Evolutionary conservation across 371 early-diverging fungal species (phyloP), one percentile per base, ranked within the genome.

Genomic region (Apophysomyces sp.): DNA sequence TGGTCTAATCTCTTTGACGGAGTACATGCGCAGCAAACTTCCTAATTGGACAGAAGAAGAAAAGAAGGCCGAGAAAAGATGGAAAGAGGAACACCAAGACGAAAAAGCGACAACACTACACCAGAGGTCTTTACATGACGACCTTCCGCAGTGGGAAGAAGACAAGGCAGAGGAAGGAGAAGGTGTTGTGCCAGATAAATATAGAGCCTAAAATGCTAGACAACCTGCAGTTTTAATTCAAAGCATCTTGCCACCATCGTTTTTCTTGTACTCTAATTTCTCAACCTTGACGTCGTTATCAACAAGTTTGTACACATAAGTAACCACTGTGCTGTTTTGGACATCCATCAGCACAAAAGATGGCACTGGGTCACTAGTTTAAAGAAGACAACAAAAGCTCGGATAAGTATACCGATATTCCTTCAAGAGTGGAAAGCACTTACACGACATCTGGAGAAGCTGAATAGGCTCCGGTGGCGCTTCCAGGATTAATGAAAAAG

Each of bases 281-380:
- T 95, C 97, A 12, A 97, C 95, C 68, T 93, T 92, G 40, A 96
- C 95, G 57, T 95, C 95, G 52, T 88, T 91, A 54, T 93, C 88
- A 18, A 94, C 85, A 59, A 96, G 77, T 80, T 93, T 92, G 74
- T 98, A 98, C 28, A 97, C 93, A 68, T 98, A 98, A 6, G 91
- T 85, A 4, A 91, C 86, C 9, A 96, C 87, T 1, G 76, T 74
- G 13, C 78, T 71, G 8, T 87, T 90, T 69, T 94, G 93, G 58
- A 97, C 73, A 77, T 98, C 97, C 94, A 98, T 91, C 63, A 98
- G 76, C 37, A 96, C 94, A 82, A 98, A 98, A 21, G 93, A 92
- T 52, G 98, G 96, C 18, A 87, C 82, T 49, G 85, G 78, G 0
- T 86, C 86, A 49, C 82, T 85, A 63, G 36, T 54, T 26, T 52